Evolutionary conservation across 805 yeast genomes (phyloP).

Genomic region (Lipomyces kockii): DNA sequence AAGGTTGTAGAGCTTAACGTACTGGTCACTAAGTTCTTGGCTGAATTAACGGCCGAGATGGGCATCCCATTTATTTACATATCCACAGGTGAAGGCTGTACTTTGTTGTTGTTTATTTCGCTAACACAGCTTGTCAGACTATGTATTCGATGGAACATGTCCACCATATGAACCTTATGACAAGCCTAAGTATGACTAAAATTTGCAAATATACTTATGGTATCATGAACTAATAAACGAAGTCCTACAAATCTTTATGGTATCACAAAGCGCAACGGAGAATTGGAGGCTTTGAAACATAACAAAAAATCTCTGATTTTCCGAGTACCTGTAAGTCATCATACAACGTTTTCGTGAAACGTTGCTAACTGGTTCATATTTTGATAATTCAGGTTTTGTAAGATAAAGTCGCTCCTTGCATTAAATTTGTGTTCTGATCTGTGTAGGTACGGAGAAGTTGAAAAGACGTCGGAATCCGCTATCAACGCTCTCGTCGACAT

Average conservation of each 20-base stretch:
- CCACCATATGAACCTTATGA: conserved; percentile 34
- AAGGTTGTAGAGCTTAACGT: conserved; percentile 21
- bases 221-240: neutral
- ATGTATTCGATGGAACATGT: conserved; percentile 33
- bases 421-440: neutral
- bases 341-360: neutral
- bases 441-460: conserved; percentile 21
- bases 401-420: neutral
- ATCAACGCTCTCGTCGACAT: conserved; percentile 29
- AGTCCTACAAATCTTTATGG: conserved; percentile 35
- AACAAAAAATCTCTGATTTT: conserved; percentile 14
- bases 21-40: conserved; percentile 19
- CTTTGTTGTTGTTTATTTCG: neutral
- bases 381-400: conserved; percentile 14
- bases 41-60: conserved; percentile 20
- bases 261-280: conserved; percentile 26
- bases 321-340: conserved; percentile 30
- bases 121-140: conserved; percentile 15
- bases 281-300: conserved; percentile 11
- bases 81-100: conserved; percentile 24
- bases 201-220: neutral
- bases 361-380: neutral
- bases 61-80: conserved; percentile 30
- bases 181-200: conserved; percentile 21
- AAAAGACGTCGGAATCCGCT: conserved; percentile 23